phyloP scores from a whole-genome alignment of 768 basidiomycete species.

The Amanita rimosa region DNA sequence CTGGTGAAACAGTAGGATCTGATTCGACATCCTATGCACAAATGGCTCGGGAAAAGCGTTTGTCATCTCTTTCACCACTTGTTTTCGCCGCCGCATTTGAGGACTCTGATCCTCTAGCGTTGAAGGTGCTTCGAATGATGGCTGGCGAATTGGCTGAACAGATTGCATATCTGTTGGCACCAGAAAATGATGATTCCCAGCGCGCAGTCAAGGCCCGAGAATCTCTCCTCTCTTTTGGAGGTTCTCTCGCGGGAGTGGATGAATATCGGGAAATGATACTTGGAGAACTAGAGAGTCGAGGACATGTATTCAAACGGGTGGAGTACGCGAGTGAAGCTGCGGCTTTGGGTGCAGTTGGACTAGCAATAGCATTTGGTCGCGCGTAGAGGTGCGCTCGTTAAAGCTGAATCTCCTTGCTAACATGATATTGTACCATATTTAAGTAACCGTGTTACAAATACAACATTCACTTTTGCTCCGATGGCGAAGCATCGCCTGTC shows the following conservation, averaged over 20 bases:
- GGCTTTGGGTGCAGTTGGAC: constrained; percentile 46
- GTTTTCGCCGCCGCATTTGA: constrained; percentile 74
- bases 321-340: constrained; percentile 64
- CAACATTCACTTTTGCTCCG: constrained; percentile 1
- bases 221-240: constrained; percentile 65
- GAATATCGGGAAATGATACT: constrained; percentile 46
- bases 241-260: constrained; percentile 59
- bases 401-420: neutral
- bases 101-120: constrained; percentile 52
- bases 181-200: constrained; percentile 19
- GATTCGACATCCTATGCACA: constrained; percentile 17
- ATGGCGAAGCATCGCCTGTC: constrained; percentile 1
- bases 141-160: constrained; percentile 47
- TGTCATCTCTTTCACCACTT: constrained; percentile 62
- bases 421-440: no score
- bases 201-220: constrained; percentile 38
- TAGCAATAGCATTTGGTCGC: constrained; percentile 24
- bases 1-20: constrained; percentile 12
- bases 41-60: constrained; percentile 54
- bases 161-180: constrained; percentile 41
- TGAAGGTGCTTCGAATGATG: constrained; percentile 41
- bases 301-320: constrained; percentile 55
- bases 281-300: constrained; percentile 41
- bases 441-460: neutral
- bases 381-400: neutral